Percentiles rank a stretch among this genome's conserved stretches.
Evolutionary conservation across 768 basidiomycete genomes (phyloP).

Genomic region (Steccherinum ochraceum): DNA sequence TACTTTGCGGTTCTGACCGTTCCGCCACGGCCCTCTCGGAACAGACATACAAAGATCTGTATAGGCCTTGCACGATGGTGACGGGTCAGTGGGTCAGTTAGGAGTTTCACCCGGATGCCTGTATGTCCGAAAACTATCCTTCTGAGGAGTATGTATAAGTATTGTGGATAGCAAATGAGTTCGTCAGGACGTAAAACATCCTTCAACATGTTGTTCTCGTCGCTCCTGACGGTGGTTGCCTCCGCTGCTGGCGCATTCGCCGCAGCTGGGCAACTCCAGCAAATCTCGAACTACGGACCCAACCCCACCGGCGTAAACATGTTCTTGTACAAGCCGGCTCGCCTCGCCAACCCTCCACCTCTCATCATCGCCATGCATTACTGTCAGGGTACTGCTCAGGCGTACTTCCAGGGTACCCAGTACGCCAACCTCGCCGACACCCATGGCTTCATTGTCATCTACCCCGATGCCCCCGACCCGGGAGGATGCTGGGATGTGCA

Average conservation of each 20-base stretch:
- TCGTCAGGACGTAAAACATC: not conserved
- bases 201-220: not conserved
- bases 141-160: too few species aligned
- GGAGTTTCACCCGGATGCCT: too few species aligned
- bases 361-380: conserved; percentile 43
- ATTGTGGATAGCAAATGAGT: too few species aligned
- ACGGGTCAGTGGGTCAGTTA: too few species aligned
- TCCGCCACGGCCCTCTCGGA: too few species aligned
- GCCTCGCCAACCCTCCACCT: conserved; percentile 26
- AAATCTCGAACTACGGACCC: conserved; percentile 33
- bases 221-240: not conserved
- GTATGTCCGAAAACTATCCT: too few species aligned
- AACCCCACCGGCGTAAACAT: conserved; percentile 49
- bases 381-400: conserved; percentile 45
- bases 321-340: conserved; percentile 31
- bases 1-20: too few species aligned
- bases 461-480: conserved; percentile 14
- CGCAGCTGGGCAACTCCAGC: not conserved
- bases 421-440: conserved; percentile 45
- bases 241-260: not conserved
- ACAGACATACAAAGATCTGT: too few species aligned
- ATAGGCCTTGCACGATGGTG: too few species aligned
- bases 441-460: conserved; percentile 46
- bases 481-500: conserved; percentile 52
- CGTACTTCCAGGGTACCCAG: conserved; percentile 42